These are phyloP conservation scores for Leucoagaricus sp. DNA, from an alignment of 1,284 basidiomycete genomes.

Conservation along the genomic window DNA sequence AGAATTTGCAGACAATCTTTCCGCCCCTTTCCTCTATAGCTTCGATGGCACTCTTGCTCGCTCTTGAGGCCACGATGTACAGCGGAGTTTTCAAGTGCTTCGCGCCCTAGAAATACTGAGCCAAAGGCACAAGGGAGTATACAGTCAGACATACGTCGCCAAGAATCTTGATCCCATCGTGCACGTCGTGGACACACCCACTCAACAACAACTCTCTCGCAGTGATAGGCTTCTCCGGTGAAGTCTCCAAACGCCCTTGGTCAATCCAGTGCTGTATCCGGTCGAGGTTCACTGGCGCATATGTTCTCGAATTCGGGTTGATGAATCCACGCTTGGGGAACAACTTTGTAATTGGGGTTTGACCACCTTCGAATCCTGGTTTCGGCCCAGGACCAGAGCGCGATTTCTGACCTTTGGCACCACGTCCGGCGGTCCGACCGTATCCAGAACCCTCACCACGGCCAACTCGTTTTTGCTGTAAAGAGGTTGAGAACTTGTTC, in stretches of 20 bases:
- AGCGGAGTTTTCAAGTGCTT: conserved; percentile 73
- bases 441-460: conserved; percentile 89
- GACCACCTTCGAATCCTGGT: conserved; percentile 92
- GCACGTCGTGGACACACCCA: conserved; percentile 86
- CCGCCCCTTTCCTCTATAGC: conserved; percentile 87
- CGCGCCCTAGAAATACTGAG: conserved; percentile 50
- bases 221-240: conserved; percentile 85
- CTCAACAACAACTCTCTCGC: conserved; percentile 83
- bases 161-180: conserved; percentile 91
- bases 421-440: conserved; percentile 91
- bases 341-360: conserved; percentile 89
- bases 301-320: conserved; percentile 75
- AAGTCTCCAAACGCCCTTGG: conserved; percentile 77
- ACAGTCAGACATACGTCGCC: conserved; percentile 75
- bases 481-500: background rate
- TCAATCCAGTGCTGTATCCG: conserved; percentile 92
- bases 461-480: conserved; percentile 90
- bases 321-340: conserved; percentile 95
- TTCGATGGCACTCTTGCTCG: conserved; percentile 83
- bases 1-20: conserved; percentile 88
- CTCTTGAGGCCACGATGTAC: conserved; percentile 83
- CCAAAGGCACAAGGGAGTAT: background rate
- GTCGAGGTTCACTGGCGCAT: conserved; percentile 85
- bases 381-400: conserved; percentile 89
- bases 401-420: conserved; percentile 96